These are phyloP conservation scores for Candida rishiriensis DNA, from an alignment of 805 yeast genomes.

Conservation along the genomic window DNA sequence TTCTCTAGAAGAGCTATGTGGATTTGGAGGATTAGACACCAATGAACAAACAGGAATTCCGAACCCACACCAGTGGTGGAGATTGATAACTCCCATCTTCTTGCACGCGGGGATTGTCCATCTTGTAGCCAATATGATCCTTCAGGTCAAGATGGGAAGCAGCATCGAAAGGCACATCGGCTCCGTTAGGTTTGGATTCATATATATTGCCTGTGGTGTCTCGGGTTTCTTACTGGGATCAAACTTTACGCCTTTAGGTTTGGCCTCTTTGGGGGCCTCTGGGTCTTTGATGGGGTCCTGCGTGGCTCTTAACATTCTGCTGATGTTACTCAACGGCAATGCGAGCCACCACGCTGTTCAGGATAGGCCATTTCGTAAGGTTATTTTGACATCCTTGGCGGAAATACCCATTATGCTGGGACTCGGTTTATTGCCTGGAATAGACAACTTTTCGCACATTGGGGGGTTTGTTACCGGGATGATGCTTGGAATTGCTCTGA, in stretches of 20 bases:
- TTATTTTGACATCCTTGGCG: slow-evolving; percentile 42
- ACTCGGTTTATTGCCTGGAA: slow-evolving; percentile 65
- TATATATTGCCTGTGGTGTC: slow-evolving; percentile 59
- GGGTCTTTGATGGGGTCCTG: slow-evolving; percentile 65
- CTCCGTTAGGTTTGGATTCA: slow-evolving; percentile 43
- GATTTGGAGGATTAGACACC: slow-evolving; percentile 44
- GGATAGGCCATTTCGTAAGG: slow-evolving; percentile 38
- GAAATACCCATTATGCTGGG: slow-evolving; percentile 59
- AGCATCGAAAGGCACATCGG: slow-evolving; percentile 58
- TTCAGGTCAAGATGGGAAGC: slow-evolving; percentile 59
- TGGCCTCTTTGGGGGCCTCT: slow-evolving; percentile 65
- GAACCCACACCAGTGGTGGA: slow-evolving; percentile 62
- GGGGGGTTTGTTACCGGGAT: slow-evolving; percentile 70
- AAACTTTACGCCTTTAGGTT: slow-evolving; percentile 63
- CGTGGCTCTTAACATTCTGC: slow-evolving; percentile 55
- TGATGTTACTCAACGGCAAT: slow-evolving; percentile 47
- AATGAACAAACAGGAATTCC: slow-evolving; percentile 26
- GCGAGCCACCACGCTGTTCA: slow-evolving; percentile 35
- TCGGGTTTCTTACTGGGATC: slow-evolving; percentile 67
- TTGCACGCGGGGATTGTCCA: slow-evolving; percentile 73
- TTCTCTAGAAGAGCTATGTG: slow-evolving; percentile 53
- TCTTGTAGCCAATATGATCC: slow-evolving; percentile 54
- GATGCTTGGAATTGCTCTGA: slow-evolving; percentile 41
- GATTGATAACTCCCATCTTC: slow-evolving; percentile 65
- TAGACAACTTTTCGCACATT: slow-evolving; percentile 71